These are phyloP conservation scores for Penicillium sp. DNA, from an alignment of 2,329 filamentous ascomycete genomes.

Conservation along the genomic window DNA sequence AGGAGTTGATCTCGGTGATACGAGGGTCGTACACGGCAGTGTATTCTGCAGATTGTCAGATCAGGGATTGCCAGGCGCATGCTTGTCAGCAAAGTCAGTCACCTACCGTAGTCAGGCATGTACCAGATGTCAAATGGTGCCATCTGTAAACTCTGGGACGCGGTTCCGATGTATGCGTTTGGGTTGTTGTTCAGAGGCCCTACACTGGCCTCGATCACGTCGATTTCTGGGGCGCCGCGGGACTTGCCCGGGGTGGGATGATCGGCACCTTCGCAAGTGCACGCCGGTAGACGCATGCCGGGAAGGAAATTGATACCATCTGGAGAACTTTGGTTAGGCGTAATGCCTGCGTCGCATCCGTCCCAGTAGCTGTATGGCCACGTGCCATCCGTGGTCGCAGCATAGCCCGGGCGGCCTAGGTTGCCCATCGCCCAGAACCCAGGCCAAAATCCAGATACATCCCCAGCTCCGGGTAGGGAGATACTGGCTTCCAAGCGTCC, in stretches of 20 bases:
- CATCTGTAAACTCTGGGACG: constrained; percentile 59
- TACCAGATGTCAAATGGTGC: constrained; percentile 65
- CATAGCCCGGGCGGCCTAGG: constrained; percentile 59
- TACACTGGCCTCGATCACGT: constrained; percentile 60
- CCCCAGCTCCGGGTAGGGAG: constrained; percentile 58
- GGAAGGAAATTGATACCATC: constrained; percentile 60
- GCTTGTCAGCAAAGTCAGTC: too few relatives aligned
- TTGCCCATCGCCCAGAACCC: constrained; percentile 71
- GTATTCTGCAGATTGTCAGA: constrained; percentile 50
- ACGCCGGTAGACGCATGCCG: constrained; percentile 61
- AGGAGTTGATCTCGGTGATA: constrained; percentile 51
- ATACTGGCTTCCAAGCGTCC: constrained; percentile 62
- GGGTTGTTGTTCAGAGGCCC: constrained; percentile 41
- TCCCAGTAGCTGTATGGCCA: constrained; percentile 68
- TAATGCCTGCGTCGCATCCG: constrained; percentile 61
- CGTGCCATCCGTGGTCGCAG: constrained; percentile 61
- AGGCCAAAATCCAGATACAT: constrained; percentile 63
- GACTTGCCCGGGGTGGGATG: constrained; percentile 59
- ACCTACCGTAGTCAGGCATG: constrained; percentile 50
- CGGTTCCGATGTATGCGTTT: constrained; percentile 48
- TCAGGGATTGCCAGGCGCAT: too few relatives aligned
- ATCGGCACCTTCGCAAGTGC: constrained; percentile 55
- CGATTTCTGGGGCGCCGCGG: constrained; percentile 61
- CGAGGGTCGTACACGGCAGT: constrained; percentile 55
- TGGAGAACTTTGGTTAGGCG: constrained; percentile 59